Base-by-base conservation (phyloP, 192 early-diverging fungal species). In the Backusella parvicylindrica region DNA sequence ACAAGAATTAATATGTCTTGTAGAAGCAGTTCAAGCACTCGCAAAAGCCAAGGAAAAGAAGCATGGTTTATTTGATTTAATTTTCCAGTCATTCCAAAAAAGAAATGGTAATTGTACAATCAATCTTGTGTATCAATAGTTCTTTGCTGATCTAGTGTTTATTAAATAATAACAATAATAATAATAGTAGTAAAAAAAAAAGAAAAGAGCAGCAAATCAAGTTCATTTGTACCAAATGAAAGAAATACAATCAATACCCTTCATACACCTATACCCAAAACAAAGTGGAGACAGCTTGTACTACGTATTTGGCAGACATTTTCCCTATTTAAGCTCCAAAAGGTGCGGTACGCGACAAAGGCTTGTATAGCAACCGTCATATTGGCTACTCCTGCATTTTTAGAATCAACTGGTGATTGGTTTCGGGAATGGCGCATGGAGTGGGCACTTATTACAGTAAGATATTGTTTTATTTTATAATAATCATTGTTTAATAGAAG, bases 291-390 rank as follows among this genome's bases (percentile, higher is more conserved):
- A 73, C 74, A 79, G 7, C 67, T 87, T 68, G 84, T 85, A 6
- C 85, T 88, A 7, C 75, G 77, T 4, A 32, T 93, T 5, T 95
- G 94, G 94, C 81, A 79, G 60, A 78, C 81, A 21, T 77, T 89
- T 13, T 86, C 88, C 41, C 81, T 88, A 69, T 87, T 90, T 70
- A 85, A 90, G n/a, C 85, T 87, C 23, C 89, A 90, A 49, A 89
- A 93, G 69, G 86, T 91, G 50, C 84, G 86, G 41, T 95, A 92
- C 74, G 94, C 94, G 7, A 84, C 87, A 64, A 95, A 95, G 73
- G 86, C 91, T 9, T 89, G 92, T 13, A 70, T 91, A 26, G 85
- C 90, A 21, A 80, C 91, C 6, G 86, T 90, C 3, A 47, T 91
- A 21, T 76, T 95, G 31, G 80, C 90, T 32, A 70, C 89, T 33